Conservation (phyloP, 169 alveolate species). For the Eimeria mitis region DNA sequence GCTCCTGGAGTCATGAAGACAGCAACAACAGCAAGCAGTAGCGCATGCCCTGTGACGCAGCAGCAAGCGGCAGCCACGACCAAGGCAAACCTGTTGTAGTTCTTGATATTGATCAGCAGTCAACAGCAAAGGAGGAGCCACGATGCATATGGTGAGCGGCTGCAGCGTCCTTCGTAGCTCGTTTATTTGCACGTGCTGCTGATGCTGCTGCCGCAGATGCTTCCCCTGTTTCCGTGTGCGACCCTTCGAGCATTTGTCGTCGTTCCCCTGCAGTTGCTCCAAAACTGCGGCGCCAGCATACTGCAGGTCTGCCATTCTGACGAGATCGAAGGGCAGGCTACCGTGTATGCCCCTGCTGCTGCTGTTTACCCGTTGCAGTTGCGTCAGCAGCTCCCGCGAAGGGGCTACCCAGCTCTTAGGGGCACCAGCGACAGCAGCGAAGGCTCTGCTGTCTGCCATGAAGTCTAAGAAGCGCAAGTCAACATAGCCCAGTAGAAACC, state of each 20-base stretch:
- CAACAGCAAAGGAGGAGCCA: slow-evolving; percentile 42
- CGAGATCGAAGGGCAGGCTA: not conserved
- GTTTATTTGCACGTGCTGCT: not conserved
- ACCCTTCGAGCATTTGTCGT: not conserved
- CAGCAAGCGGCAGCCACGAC: slow-evolving; percentile 35
- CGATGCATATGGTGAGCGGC: not conserved
- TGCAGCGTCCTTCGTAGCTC: not conserved
- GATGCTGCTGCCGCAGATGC: not conserved
- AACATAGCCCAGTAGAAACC: slow-evolving; percentile 9
- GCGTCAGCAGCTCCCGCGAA: not conserved
- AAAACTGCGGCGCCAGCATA: not conserved
- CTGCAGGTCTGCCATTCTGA: slow-evolving; percentile 48
- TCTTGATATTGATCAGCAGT: not conserved
- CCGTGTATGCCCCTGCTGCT: not conserved
- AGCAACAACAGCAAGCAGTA: slow-evolving; percentile 33
- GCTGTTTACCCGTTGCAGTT: not conserved
- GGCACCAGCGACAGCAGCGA: not conserved
- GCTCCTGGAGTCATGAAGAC: not conserved
- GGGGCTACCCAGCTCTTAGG: not conserved
- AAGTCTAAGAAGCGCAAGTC: slow-evolving; percentile 8
- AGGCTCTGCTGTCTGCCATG: not conserved
- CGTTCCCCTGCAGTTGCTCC: not conserved
- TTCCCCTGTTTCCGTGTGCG: not conserved
- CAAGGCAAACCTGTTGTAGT: not conserved
- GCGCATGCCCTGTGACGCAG: slow-evolving; percentile 47